Evolutionary conservation across 805 yeast species (phyloP).

Genomic region (Yamadazyma sp.): DNA sequence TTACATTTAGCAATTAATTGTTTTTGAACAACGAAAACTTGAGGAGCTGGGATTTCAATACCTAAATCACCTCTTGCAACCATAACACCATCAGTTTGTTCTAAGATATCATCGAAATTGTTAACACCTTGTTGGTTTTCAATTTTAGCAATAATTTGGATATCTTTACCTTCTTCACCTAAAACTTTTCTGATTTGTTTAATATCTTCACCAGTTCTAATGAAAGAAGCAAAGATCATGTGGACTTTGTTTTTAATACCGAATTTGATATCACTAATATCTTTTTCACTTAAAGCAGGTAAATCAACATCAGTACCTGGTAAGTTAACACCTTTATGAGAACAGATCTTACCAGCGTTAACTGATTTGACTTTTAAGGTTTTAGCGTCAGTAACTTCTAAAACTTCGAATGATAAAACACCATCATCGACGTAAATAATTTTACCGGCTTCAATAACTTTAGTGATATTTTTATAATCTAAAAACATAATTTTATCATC

Average conservation of each 20-base stretch:
- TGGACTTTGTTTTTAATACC: constrained; percentile 98
- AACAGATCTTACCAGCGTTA: constrained; percentile 92
- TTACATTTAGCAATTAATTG: constrained; percentile 98
- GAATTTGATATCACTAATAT: constrained; percentile 83
- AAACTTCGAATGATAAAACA: constrained; percentile 90
- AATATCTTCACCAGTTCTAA: constrained; percentile 91
- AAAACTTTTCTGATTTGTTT: constrained; percentile 86
- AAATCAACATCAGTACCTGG: constrained; percentile 99
- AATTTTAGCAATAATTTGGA: constrained; percentile 96
- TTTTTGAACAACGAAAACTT: constrained; percentile 97
- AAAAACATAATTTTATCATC: constrained; percentile 82
- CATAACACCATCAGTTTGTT: constrained; percentile 98
- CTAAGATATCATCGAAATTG: constrained; percentile 95
- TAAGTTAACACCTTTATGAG: constrained; percentile 98
- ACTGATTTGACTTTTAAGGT: constrained; percentile 85
- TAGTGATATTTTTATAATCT: constrained; percentile 95
- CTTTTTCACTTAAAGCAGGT: constrained; percentile 97
- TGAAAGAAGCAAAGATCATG: constrained; percentile 98
- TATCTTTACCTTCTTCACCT: constrained; percentile 95
- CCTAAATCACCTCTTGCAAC: constrained; percentile 99
- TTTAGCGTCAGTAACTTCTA: constrained; percentile 73
- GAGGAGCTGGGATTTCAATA: constrained; percentile 98
- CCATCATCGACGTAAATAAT: constrained; percentile 97
- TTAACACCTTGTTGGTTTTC: constrained; percentile 99
- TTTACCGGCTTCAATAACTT: constrained; percentile 84